phyloP scores from a whole-genome alignment of 805 yeast genomes.

The Metschnikowia vanudenii region DNA sequence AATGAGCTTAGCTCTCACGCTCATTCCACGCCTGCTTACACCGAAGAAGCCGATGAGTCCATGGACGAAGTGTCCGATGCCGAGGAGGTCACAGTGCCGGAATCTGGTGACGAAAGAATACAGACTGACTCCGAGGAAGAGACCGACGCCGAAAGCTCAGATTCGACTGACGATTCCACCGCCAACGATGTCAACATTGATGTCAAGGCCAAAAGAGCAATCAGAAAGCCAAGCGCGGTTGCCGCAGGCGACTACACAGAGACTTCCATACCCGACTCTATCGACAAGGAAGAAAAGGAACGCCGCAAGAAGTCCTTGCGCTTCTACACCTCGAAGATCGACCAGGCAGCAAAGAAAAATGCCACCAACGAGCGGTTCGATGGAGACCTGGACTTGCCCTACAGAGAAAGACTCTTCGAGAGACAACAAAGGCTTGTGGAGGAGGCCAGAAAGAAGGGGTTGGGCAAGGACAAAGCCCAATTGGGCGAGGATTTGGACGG shows the following conservation, averaged over 20 bases:
- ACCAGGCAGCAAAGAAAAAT: conserved; percentile 66
- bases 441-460: conserved; percentile 85
- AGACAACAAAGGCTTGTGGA: conserved; percentile 84
- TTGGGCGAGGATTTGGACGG: conserved; percentile 59
- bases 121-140: conserved; percentile 13
- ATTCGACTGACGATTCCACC: conserved; percentile 19
- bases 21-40: not conserved
- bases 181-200: conserved; percentile 42
- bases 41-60: not conserved
- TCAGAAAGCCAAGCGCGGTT: conserved; percentile 31
- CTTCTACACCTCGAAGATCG: conserved; percentile 95
- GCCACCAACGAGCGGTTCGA: conserved; percentile 51
- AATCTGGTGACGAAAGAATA: conserved; percentile 12
- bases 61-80: not conserved
- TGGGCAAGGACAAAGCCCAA: conserved; percentile 41
- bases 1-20: conserved; percentile 27
- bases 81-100: not conserved
- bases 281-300: conserved; percentile 84
- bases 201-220: conserved; percentile 47
- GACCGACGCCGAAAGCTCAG: conserved; percentile 14
- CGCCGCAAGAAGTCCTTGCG: conserved; percentile 78
- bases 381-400: conserved; percentile 92
- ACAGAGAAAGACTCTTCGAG: conserved; percentile 85
- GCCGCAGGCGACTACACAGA: conserved; percentile 60
- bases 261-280: conserved; percentile 62